Conservation (phyloP, 768 basidiomycete species). For the Solioccasus polychromus region DNA sequence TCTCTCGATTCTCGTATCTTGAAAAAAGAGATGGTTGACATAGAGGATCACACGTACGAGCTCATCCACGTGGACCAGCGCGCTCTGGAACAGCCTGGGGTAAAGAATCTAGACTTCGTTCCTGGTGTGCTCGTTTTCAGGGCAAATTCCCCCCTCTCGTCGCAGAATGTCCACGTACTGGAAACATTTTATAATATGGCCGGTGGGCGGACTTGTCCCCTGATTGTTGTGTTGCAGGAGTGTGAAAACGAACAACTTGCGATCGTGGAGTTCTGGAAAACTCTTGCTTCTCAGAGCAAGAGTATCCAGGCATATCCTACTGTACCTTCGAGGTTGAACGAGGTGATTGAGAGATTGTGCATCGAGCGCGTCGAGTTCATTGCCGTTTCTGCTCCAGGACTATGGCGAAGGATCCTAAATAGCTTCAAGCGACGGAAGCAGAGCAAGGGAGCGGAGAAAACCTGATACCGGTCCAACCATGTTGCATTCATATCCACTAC, state of each 20-base stretch:
- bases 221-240: conserved; percentile 4
- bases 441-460: too few relatives aligned
- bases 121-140: neutral
- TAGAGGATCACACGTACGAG: neutral
- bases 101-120: too few relatives aligned
- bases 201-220: neutral
- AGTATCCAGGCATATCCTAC: neutral
- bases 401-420: too few relatives aligned
- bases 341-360: too few relatives aligned
- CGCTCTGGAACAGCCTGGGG: too few relatives aligned
- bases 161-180: neutral
- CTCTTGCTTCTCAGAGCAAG: neutral
- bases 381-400: too few relatives aligned
- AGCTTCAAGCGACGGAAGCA: too few relatives aligned
- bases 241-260: neutral
- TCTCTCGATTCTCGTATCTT: too few relatives aligned
- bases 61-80: neutral
- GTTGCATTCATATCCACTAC: too few relatives aligned
- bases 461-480: too few relatives aligned
- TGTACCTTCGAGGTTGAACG: neutral
- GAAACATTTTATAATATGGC: neutral
- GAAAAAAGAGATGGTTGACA: too few relatives aligned
- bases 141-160: neutral
- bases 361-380: too few relatives aligned
- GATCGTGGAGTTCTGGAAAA: neutral